Evolutionary conservation across 1,284 basidiomycete species (phyloP).

Genomic region (Ceratobasidium sp.): DNA sequence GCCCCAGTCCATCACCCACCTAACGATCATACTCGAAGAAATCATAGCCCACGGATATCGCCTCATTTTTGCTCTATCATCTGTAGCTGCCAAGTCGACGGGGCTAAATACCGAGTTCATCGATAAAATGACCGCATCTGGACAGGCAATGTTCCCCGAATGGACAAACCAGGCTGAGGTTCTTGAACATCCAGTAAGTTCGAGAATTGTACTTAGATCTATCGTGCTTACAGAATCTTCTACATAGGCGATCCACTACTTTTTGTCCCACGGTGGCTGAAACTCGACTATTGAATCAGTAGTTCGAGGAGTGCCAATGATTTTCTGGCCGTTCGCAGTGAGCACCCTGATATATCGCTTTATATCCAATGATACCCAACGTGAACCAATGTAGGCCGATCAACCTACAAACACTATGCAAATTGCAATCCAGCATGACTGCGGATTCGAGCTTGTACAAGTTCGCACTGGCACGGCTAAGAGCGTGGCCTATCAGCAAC

Average conservation of each 20-base stretch:
- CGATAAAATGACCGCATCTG: not conserved
- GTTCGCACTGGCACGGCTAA: constrained; percentile 24
- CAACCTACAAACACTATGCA: constrained; percentile 36
- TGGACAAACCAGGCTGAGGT: constrained; percentile 34
- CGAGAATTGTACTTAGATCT: too few species aligned
- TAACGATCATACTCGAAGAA: constrained; percentile 14
- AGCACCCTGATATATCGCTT: not conserved
- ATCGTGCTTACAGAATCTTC: too few species aligned
- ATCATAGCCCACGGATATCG: constrained; percentile 12
- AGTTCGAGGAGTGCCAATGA: constrained; percentile 24
- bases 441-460: constrained; percentile 40
- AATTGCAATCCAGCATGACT: constrained; percentile 12
- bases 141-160: constrained; percentile 24
- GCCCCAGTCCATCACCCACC: constrained; percentile 1
- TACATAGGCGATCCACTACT: constrained; percentile 30
- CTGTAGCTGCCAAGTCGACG: not conserved
- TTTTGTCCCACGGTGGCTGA: constrained; percentile 22
- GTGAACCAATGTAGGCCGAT: not conserved
- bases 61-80: constrained; percentile 18
- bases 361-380: not conserved
- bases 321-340: constrained; percentile 23
- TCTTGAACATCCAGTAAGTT: constrained; percentile 33
- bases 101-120: not conserved
- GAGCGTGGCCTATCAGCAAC: not conserved
- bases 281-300: constrained; percentile 15